Conservation (phyloP, 371 early-diverging fungal genomes). For the Dipsacomyces acuminosporus region DNA sequence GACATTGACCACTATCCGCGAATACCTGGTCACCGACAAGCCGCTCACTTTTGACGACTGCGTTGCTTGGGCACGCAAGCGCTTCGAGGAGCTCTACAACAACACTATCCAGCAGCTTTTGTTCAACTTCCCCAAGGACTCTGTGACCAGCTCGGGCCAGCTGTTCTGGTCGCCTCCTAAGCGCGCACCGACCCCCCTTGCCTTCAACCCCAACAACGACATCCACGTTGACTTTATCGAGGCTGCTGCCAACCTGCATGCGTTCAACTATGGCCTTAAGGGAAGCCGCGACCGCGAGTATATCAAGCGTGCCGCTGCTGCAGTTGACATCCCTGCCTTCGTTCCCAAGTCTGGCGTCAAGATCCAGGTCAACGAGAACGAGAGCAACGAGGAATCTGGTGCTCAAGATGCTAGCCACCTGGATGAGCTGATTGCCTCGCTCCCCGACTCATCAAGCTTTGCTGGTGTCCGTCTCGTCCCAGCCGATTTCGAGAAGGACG, state of each 20-base stretch:
- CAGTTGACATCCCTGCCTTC: conserved; percentile 80
- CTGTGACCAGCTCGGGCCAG: conserved; percentile 89
- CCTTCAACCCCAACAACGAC: conserved; percentile 71
- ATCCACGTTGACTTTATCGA: conserved; percentile 91
- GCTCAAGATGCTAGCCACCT: conserved; percentile 53
- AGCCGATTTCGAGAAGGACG: conserved; percentile 99
- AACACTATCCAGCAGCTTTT: conserved; percentile 91
- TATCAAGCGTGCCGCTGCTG: conserved; percentile 62
- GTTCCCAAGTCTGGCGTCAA: conserved; percentile 89
- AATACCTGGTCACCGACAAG: conserved; percentile 69
- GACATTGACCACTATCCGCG: conserved; percentile 61
- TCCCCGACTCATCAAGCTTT: conserved; percentile 70
- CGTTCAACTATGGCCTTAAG: conserved; percentile 90
- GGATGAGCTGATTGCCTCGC: conserved; percentile 58
- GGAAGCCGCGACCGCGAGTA: conserved; percentile 63
- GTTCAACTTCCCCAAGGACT: conserved; percentile 93
- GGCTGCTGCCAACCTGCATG: conserved; percentile 91
- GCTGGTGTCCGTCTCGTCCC: conserved; percentile 77
- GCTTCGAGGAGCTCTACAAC: conserved; percentile 90
- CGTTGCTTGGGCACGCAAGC: conserved; percentile 84
- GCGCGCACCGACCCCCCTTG: conserved; percentile 85
- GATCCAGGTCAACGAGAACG: conserved; percentile 94
- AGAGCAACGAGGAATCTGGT: conserved; percentile 45
- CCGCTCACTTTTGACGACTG: conserved; percentile 88
- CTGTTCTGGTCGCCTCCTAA: conserved; percentile 99